Base-by-base conservation (phyloP, 2,329 filamentous ascomycete species). In the Botrytis porri region DNA sequence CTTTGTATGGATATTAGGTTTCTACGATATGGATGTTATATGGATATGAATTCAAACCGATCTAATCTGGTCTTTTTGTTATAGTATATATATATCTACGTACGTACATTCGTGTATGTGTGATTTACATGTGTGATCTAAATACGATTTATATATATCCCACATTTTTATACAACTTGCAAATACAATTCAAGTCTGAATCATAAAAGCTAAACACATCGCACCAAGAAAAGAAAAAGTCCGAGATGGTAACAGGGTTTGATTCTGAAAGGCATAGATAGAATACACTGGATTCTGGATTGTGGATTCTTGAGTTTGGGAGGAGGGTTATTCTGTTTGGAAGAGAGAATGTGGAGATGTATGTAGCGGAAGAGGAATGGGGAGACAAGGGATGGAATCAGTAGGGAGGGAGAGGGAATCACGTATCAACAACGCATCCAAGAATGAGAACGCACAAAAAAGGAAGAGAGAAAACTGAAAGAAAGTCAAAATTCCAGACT, bases 221-320 rank as follows among this genome's bases (percentile, higher is more conserved):
- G n/a, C 5, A 7, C 5, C n/a, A n/a, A n/a, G n/a, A n/a, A n/a
- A n/a, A n/a, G 16, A 7, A 54, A 14, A 54, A n/a, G 25, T n/a
- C 14, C 5, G 25, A n/a, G 22, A n/a, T n/a, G 10, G 25, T n/a
- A 0, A 6, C 6, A 2, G 12, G 16, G 48, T n/a, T 16, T 54
- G 5, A 25, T 3, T 16, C 0, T 16, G 25, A 16, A 7, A 54
- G 2, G 4, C 3, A n/a, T 16, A 20, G 4, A 14, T n/a, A 6
- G 25, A 0, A 7, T n/a, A 16, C 5, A 25, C 3, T 25, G 4
- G 45, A 48, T 12, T 1, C 22, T 25, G 1, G 4, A 48, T 4
- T 12, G 22, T 54, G 12, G 22, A 14, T 12, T 14, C 7, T 20
- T 18, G 9, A 25, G 45, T 48, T 20, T 54, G 25, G 5, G 22